phyloP scores from a whole-genome alignment of 208 protist species.

The Leishmania guyanensis region DNA sequence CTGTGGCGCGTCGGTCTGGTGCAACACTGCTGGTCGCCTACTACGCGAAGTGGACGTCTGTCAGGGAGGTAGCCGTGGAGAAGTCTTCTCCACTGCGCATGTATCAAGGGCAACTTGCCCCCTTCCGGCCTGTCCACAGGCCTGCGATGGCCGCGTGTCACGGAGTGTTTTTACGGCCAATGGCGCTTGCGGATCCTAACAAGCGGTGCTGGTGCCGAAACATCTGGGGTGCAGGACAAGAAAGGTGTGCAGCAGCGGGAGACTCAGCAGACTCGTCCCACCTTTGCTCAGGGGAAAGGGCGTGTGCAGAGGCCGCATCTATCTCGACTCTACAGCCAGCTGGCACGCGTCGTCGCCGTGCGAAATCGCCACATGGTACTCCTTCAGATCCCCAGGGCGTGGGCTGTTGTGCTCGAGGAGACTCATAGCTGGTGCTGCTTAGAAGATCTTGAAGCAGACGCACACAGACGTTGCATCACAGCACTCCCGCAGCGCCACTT shows the following conservation, averaged over 20 bases:
- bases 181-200: constrained; percentile 1
- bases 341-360: constrained; percentile 8
- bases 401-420: neutral
- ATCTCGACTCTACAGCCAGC: constrained; percentile 2
- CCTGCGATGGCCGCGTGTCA: neutral
- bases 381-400: neutral
- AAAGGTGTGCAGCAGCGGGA: neutral
- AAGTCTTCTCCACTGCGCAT: neutral
- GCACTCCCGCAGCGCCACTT: constrained; percentile 16
- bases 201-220: neutral
- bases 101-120: constrained; percentile 18
- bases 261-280: neutral
- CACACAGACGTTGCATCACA: constrained; percentile 14
- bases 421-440: neutral
- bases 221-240: neutral
- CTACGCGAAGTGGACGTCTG: constrained; percentile 9
- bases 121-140: neutral
- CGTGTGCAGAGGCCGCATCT: constrained; percentile 4
- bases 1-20: neutral
- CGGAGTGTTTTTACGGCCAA: neutral
- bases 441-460: constrained; percentile 16
- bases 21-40: constrained; percentile 10
- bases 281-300: neutral
- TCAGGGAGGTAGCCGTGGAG: too few relatives aligned
- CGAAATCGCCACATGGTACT: neutral